A percentile compares a stretch with the other conserved stretches of the same genome.
phyloP scores from a whole-genome alignment of 495 filamentous ascomycete genomes.

The Cercophora sp. region DNA sequence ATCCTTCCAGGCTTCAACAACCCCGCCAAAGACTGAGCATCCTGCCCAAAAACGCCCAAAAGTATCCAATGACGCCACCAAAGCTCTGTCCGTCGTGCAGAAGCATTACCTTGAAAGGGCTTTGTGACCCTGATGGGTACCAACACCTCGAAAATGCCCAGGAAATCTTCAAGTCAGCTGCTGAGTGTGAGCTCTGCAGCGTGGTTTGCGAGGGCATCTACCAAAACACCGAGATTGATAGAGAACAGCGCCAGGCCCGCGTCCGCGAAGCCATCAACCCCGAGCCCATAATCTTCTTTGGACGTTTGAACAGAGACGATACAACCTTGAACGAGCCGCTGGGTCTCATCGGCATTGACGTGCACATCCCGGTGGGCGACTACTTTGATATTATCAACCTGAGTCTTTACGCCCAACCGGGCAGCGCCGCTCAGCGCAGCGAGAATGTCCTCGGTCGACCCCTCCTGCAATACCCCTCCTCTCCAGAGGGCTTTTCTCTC shows the following conservation, averaged over 20 bases:
- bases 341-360: not conserved
- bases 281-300: not conserved
- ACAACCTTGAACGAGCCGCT: not conserved
- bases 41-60: too few species aligned
- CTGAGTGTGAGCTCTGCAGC: not conserved
- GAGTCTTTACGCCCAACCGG: not conserved
- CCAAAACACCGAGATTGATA: not conserved
- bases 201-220: not conserved
- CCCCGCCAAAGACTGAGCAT: too few species aligned
- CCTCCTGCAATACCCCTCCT: not conserved
- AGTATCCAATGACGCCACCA: not conserved
- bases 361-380: not conserved
- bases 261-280: not conserved
- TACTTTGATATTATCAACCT: not conserved
- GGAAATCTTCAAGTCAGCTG: not conserved
- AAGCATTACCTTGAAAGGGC: not conserved
- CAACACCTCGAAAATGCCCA: not conserved
- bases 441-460: not conserved
- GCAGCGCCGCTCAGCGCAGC: not conserved
- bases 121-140: not conserved
- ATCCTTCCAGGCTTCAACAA: too few species aligned
- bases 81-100: not conserved
- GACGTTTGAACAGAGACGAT: not conserved
- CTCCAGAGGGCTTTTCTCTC: slow-evolving; percentile 7
- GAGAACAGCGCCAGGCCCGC: not conserved